Conservation (phyloP, 2,329 filamentous ascomycete species). For the Fusarium cicatricum region DNA sequence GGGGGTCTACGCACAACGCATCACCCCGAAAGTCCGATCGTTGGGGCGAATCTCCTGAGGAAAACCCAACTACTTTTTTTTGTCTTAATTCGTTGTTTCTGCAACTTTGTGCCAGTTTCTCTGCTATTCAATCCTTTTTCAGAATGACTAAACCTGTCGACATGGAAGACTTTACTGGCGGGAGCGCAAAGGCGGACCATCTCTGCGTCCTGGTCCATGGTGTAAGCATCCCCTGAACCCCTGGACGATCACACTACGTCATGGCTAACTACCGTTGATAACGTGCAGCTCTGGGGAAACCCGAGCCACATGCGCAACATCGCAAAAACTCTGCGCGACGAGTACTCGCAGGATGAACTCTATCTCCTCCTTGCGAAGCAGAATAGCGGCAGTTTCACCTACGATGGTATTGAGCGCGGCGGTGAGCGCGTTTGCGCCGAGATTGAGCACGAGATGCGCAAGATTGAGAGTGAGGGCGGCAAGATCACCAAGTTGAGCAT, state of each 20-base stretch:
- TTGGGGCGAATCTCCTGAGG: slow-evolving; percentile 35
- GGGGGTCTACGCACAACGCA: slow-evolving; percentile 4
- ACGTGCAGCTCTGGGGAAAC: slow-evolving; percentile 75
- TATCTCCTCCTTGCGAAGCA: slow-evolving; percentile 76
- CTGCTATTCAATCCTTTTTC: slow-evolving; percentile 24
- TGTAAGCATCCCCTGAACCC: slow-evolving; percentile 56
- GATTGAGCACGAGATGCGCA: slow-evolving; percentile 69
- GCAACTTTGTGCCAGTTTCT: not conserved
- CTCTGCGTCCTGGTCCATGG: slow-evolving; percentile 82
- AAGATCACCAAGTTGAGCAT: slow-evolving; percentile 84
- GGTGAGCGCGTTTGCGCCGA: slow-evolving; percentile 73
- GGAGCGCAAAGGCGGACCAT: slow-evolving; percentile 67
- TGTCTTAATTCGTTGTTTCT: slow-evolving; percentile 1
- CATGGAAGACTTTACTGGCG: slow-evolving; percentile 54
- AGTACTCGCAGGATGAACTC: slow-evolving; percentile 68
- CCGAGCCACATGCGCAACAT: slow-evolving; percentile 76
- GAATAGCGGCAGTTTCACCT: slow-evolving; percentile 77
- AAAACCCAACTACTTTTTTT: slow-evolving; percentile 28
- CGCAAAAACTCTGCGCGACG: slow-evolving; percentile 69
- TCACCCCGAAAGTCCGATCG: slow-evolving; percentile 31
- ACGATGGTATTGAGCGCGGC: slow-evolving; percentile 73
- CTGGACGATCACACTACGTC: slow-evolving; percentile 24
- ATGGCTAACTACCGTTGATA: slow-evolving; percentile 34
- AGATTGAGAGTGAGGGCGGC: slow-evolving; percentile 68
- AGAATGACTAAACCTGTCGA: slow-evolving; percentile 27